Conservation (phyloP, 2,329 filamentous ascomycete species). For the Didymella lethalis region DNA sequence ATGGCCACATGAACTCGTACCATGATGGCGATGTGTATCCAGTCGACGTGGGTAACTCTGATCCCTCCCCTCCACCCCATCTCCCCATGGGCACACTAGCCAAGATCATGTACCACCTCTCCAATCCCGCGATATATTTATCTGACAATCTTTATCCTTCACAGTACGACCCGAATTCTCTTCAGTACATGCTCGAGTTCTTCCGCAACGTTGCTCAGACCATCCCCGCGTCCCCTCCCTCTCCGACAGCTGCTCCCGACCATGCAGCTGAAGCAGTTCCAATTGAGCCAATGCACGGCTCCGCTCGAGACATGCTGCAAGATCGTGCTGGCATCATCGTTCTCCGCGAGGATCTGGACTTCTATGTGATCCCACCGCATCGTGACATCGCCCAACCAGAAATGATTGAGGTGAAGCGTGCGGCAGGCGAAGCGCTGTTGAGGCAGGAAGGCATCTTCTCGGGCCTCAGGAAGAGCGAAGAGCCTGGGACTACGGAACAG, state of each 20-base stretch:
- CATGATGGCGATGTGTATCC: constrained; percentile 93
- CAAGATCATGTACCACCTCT: constrained; percentile 53
- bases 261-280: constrained; percentile 63
- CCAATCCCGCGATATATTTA: constrained; percentile 60
- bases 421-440: constrained; percentile 84
- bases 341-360: constrained; percentile 92
- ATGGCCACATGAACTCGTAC: constrained; percentile 93
- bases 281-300: constrained; percentile 75
- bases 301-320: constrained; percentile 79
- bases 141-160: constrained; percentile 63
- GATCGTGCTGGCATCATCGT: constrained; percentile 96
- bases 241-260: constrained; percentile 61
- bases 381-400: constrained; percentile 83
- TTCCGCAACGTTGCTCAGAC: constrained; percentile 95
- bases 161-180: constrained; percentile 93
- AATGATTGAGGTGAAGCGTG: constrained; percentile 96
- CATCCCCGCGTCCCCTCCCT: constrained; percentile 78
- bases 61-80: constrained; percentile 40
- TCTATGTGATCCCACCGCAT: constrained; percentile 91
- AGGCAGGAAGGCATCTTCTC: constrained; percentile 96
- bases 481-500: constrained; percentile 94
- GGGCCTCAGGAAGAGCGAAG: constrained; percentile 91
- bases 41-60: constrained; percentile 81
- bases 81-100: constrained; percentile 46
- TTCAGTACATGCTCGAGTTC: constrained; percentile 99